These are phyloP conservation scores for Talaromyces liani DNA, from an alignment of 495 filamentous ascomycete genomes.

Conservation along the genomic window DNA sequence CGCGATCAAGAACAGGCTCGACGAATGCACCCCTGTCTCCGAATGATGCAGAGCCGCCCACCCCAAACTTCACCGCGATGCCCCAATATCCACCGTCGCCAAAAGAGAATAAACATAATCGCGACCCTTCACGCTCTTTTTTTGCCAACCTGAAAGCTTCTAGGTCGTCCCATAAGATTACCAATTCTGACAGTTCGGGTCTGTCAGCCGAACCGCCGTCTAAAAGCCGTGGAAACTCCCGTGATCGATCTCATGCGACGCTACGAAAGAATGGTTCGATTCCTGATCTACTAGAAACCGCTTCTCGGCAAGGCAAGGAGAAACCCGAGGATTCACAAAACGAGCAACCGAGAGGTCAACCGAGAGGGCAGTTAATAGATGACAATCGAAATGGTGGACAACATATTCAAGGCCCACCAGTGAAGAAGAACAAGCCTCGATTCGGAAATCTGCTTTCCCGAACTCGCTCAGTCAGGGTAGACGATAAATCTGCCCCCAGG, in stretches of 20 bases:
- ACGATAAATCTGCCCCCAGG: conserved; percentile 33
- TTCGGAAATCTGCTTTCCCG: conserved; percentile 55
- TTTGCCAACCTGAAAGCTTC: conserved; percentile 51
- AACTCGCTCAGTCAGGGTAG: conserved; percentile 58
- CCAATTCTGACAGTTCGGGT: conserved; percentile 33
- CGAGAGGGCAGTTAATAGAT: neutral
- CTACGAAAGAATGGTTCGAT: conserved; percentile 26
- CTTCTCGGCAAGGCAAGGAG: conserved; percentile 8
- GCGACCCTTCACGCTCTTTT: conserved; percentile 48
- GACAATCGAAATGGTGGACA: conserved; percentile 14
- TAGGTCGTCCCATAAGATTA: conserved; percentile 41
- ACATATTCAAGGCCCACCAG: conserved; percentile 16
- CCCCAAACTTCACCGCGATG: conserved; percentile 46
- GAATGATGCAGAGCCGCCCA: conserved; percentile 23
- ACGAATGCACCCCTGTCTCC: conserved; percentile 25
- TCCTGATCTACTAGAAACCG: conserved; percentile 28
- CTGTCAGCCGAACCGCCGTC: conserved; percentile 28
- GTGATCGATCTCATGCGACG: conserved; percentile 21
- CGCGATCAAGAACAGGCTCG: conserved; percentile 26
- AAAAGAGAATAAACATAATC: conserved; percentile 39
- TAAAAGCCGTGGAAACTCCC: conserved; percentile 37
- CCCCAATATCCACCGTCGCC: conserved; percentile 47
- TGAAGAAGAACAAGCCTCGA: conserved; percentile 41
- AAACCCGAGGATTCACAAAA: neutral
- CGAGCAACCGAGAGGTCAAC: neutral